Evolutionary conservation across 2,329 filamentous ascomycete species (phyloP), one percentile per base, ranked within the genome.

Genomic region (Clarireedia sp.): DNA sequence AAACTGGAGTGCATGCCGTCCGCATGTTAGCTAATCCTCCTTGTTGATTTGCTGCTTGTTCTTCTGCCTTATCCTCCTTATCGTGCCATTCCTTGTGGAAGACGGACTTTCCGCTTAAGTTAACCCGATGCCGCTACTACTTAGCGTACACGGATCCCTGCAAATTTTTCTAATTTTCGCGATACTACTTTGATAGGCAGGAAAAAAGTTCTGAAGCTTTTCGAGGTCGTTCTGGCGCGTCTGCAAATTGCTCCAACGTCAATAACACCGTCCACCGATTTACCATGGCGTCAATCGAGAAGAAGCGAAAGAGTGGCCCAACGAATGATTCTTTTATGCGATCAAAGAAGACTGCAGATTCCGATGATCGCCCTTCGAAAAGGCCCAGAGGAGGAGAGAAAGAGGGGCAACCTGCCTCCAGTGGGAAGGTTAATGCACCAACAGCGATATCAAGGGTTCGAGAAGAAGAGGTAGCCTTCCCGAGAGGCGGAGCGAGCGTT

Each of bases 391-490:
- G 60, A 26, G 64, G 63, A 16, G 63, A 65, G 37, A 59, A 63
- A 26, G 61, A 61, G 45, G 59, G 54, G 24, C 63, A 61, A 46
- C 54, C 48, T 44, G 55, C 56, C 46, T 56, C 57, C 23, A 58
- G 50, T 41, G 43, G 60, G 26, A 65, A 59, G 48, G 21, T 56
- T 19, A 59, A 62, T 48, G 48, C 56, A 41, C 55, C 60, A 5
- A 59, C 65, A 24, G 68, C 69, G 56, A 61, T 70, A 51, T 74
- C 29, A 68, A 79, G 54, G 76, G 78, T 38, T 67, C 83, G 79
- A 69, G 86, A 94, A 62, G 94, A 97, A 62, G 94, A 96, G 68
- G 85, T 85, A 36, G 78, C 92, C 45, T 99, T 99, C 66, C 92
- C 94, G 63, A 83, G 94, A 78, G 94, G 94, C 55, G 95, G 94